Percentiles rank a stretch among this genome's conserved stretches.
Evolutionary conservation across 2,329 filamentous ascomycete species (phyloP).

Genomic region (Trichoderma hamatum): DNA sequence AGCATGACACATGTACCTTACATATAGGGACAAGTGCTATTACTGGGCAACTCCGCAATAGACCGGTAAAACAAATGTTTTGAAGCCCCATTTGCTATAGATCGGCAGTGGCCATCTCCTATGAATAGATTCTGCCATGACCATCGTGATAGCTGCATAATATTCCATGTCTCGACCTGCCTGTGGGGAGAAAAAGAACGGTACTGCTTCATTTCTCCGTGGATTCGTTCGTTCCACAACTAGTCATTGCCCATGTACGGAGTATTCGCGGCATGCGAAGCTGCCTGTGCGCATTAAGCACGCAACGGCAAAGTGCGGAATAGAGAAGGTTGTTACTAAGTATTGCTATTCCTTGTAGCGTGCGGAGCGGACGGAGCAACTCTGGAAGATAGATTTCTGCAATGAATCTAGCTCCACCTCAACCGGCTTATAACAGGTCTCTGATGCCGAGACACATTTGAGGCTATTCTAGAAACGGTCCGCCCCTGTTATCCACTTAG

Average conservation of each 20-base stretch:
- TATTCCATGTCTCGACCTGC: background rate
- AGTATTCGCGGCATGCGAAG: background rate
- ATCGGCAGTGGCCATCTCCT: background rate
- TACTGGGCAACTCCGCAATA: background rate
- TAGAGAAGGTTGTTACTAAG: background rate
- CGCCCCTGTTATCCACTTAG: constrained; percentile 16
- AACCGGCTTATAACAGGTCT: background rate
- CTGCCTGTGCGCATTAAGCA: background rate
- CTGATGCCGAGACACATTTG: constrained; percentile 1
- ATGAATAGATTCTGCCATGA: background rate
- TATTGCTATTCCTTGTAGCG: background rate
- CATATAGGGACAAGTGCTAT: background rate
- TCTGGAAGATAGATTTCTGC: background rate
- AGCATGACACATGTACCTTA: background rate
- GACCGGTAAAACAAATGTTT: background rate
- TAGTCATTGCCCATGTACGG: background rate
- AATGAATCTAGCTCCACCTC: background rate
- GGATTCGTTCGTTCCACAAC: background rate
- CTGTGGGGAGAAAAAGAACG: background rate
- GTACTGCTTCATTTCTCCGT: background rate
- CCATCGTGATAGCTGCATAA: background rate
- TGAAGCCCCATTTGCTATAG: background rate
- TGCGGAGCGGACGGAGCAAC: background rate
- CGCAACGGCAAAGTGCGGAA: constrained; percentile 1
- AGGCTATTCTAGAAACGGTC: constrained; percentile 4